Evolutionary conservation across 1,284 basidiomycete genomes (phyloP), one percentile per base, ranked within the genome.

Genomic region (Austropuccinia psidii): DNA sequence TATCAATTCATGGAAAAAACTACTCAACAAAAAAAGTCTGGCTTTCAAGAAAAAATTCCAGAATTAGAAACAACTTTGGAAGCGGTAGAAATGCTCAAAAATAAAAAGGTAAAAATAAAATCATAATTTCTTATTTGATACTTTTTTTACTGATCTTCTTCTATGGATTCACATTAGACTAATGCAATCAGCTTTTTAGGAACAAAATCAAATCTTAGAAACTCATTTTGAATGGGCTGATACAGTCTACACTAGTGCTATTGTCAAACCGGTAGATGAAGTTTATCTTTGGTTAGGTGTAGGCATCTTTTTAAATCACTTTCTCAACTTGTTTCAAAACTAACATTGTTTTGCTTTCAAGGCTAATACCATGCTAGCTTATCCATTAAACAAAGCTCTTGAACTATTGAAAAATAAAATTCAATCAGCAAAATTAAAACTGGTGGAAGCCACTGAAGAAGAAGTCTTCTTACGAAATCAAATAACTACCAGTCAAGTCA

Each of bases 1-100:
- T 98, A 98, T 84, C 90, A 91, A 75, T 96, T 95, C 83, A 98
- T 98, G 95, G 95, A 98, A 79, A 83, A 87, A 41, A 94, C 89
- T 79, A 84, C 95, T 58, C 84, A 88, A 15, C 89, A 93, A 80
- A 86, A 93, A 57, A 85, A 90, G 65, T 85, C 85, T 73, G 88
- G 89, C 1, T 84, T 98, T 5, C 89, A 92, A 77, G 90, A 91
- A 76, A 98, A 98, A 85, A 94, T 98, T 58, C 95, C 95, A 0
- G 96, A 98, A 81, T 94, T 98, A 78, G 87, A 87, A 78, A 93
- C 95, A 83, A 98, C 94, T 1, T 82, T 98, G 57, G 84, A 85
- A 73, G 96, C 98, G 86, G 92, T 98, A 35, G 86, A 90, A 78
- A 90, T 87, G 79, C 81, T 98, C 54, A 77, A 80, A 60, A 27